Evolutionary conservation across 2,329 filamentous ascomycete genomes (phyloP).

Genomic region (Trichoderma pleuroti): DNA sequence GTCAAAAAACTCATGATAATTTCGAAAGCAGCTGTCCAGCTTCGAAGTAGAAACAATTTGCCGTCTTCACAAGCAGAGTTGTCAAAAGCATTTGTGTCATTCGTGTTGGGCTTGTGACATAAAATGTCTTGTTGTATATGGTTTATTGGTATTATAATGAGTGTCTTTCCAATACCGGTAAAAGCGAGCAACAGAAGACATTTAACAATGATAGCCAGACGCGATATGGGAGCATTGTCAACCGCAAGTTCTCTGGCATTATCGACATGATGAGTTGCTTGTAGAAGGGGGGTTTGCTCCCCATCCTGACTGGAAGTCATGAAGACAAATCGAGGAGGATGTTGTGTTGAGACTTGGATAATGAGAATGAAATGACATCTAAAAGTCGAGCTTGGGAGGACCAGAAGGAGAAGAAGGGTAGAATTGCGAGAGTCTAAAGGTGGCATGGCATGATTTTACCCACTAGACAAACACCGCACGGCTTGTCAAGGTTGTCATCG

Average conservation of each 20-base stretch:
- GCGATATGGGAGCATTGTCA: not conserved
- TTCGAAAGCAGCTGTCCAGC: not conserved
- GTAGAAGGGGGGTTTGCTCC: conserved; percentile 7
- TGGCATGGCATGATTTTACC: not conserved
- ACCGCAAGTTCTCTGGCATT: conserved; percentile 3
- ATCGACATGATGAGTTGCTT: not conserved
- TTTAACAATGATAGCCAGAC: not conserved
- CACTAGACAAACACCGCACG: not conserved
- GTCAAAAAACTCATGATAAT: not conserved
- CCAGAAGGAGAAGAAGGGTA: not conserved
- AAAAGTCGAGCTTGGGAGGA: not conserved
- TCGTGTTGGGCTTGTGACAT: not conserved
- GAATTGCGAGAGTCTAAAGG: not conserved
- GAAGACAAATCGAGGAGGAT: not conserved
- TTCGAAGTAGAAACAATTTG: not conserved
- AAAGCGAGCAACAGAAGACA: conserved; percentile 2
- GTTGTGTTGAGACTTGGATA: not conserved
- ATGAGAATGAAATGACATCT: not conserved
- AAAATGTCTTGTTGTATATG: conserved; percentile 8
- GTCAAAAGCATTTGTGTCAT: not conserved
- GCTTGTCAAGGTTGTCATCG: no score
- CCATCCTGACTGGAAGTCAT: conserved; percentile 9
- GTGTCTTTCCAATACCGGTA: not conserved
- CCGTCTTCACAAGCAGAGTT: not conserved
- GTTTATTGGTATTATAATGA: not conserved